Conservation (phyloP, 2,329 filamentous ascomycete species). For the Colletotrichum gloeosporioides region DNA sequence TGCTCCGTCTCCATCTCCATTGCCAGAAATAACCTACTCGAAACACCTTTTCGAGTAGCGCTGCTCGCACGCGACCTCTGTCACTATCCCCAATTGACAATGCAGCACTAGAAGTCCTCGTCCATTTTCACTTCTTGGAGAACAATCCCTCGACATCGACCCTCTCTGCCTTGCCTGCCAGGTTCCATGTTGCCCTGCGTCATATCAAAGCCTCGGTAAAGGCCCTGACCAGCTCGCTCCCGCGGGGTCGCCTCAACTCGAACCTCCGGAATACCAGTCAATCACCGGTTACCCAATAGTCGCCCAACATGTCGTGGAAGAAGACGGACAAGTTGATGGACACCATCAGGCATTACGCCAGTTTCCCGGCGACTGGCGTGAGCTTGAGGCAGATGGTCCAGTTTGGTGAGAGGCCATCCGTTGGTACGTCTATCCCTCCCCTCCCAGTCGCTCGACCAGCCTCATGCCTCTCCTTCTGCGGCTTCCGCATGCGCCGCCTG, state of each 20-base stretch:
- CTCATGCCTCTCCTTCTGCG: background rate
- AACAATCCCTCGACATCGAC: background rate
- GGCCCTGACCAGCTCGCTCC: conserved; percentile 11
- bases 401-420: conserved; percentile 93
- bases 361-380: conserved; percentile 94
- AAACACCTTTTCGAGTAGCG: conserved; percentile 3
- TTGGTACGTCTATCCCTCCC: conserved; percentile 62
- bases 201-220: conserved; percentile 26
- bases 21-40: conserved; percentile 20
- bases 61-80: conserved; percentile 11
- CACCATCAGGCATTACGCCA: conserved; percentile 96
- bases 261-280: background rate
- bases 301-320: conserved; percentile 86
- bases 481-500: background rate
- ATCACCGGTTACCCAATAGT: conserved; percentile 19
- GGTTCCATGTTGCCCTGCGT: conserved; percentile 25
- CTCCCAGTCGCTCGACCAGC: conserved; percentile 8
- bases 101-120: conserved; percentile 7
- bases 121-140: background rate
- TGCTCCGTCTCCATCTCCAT: conserved; percentile 8
- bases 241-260: conserved; percentile 24
- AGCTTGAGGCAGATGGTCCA: conserved; percentile 99
- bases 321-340: conserved; percentile 90
- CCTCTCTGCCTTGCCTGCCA: background rate
- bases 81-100: background rate